Conservation (phyloP, 2,329 filamentous ascomycete species). For the Trichoderma sp. region DNA sequence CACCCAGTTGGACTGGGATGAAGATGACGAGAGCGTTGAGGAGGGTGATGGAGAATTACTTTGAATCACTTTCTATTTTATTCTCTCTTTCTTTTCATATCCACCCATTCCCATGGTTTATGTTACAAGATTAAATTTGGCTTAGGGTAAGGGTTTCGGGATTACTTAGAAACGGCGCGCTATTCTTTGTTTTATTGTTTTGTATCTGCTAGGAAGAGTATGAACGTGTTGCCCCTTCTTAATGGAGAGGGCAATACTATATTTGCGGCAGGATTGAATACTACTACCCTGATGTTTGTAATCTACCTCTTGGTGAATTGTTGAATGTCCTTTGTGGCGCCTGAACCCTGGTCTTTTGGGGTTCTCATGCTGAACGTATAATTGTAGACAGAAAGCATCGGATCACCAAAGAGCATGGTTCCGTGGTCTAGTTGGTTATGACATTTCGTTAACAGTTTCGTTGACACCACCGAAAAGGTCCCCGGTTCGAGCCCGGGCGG, state of each 20-base stretch:
- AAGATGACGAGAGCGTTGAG: constrained; percentile 47
- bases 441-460: constrained; percentile 20
- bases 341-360: no score
- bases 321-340: background rate
- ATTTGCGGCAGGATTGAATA: background rate
- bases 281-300: background rate
- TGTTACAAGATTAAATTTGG: background rate
- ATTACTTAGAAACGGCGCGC: background rate
- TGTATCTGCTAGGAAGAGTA: background rate
- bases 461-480: constrained; percentile 21
- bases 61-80: constrained; percentile 23
- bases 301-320: background rate
- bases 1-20: constrained; percentile 58
- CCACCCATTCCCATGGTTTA: background rate
- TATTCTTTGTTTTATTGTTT: background rate
- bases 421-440: constrained; percentile 21
- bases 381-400: background rate
- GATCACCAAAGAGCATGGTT: constrained; percentile 1
- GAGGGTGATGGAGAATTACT: constrained; percentile 56
- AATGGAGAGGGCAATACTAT: background rate
- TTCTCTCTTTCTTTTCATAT: background rate
- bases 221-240: background rate
- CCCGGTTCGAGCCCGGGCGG: constrained; percentile 21
- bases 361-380: background rate
- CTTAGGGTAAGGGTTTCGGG: background rate